phyloP scores from a whole-genome alignment of 148 eudicot genomes.

The Amaranthus hypochondriacus region DNA sequence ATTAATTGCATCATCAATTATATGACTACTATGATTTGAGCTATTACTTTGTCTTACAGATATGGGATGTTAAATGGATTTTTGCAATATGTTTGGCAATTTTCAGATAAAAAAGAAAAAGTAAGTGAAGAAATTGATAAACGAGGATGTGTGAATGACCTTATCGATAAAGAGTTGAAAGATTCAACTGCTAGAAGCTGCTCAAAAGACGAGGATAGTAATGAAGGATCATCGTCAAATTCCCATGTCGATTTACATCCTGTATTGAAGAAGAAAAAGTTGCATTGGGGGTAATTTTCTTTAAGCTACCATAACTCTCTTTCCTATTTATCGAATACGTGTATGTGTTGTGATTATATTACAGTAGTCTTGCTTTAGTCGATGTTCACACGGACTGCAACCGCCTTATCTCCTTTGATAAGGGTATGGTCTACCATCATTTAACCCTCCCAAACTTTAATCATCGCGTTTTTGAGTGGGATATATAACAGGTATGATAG shows the following conservation, averaged over 20 bases:
- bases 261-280: conserved; percentile 48
- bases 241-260: conserved; percentile 17
- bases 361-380: not conserved
- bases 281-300: conserved; percentile 60
- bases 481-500: no score
- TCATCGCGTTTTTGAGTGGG: no score
- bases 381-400: not conserved
- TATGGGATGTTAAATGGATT: not conserved
- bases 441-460: not conserved
- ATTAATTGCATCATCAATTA: not conserved
- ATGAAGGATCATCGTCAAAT: not conserved
- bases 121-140: conserved; percentile 21
- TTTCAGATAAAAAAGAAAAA: conserved; percentile 17
- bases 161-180: conserved; percentile 17
- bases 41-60: not conserved
- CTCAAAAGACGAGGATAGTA: not conserved
- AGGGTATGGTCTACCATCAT: no score
- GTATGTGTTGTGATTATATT: no score
- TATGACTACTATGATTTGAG: not conserved
- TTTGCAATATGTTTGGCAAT: not conserved
- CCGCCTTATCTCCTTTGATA: not conserved
- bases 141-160: conserved; percentile 20
- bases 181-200: conserved; percentile 19
- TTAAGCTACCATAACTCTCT: no score
- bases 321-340: no score